Conservation (phyloP, 306 rosid genomes). For the Fragaria vesca region DNA sequence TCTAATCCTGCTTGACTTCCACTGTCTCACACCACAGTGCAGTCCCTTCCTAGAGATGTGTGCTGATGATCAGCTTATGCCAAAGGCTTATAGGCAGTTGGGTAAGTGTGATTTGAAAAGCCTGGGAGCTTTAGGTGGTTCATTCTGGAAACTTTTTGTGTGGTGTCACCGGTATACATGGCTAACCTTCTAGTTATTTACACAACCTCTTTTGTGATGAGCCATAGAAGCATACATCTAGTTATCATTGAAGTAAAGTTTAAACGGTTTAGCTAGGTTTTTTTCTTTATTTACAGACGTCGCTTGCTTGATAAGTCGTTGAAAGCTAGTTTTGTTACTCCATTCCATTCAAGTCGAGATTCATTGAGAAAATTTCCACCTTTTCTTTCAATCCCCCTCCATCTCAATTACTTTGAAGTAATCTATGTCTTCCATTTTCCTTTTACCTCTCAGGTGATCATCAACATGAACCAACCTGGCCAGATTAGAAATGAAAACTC, state of each 20-base stretch:
- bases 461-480: neutral
- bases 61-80: neutral
- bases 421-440: neutral
- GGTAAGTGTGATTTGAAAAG: neutral
- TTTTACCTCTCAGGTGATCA: neutral
- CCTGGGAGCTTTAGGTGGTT: neutral
- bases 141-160: neutral
- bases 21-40: neutral
- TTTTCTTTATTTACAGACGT: neutral
- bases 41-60: neutral
- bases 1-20: neutral
- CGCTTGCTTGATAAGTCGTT: neutral
- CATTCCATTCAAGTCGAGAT: neutral
- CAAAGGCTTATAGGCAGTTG: neutral
- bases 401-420: neutral
- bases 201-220: neutral
- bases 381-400: neutral
- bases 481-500: slow-evolving; percentile 6
- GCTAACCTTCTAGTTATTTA: neutral
- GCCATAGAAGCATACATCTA: neutral
- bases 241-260: neutral
- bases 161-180: neutral
- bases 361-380: neutral
- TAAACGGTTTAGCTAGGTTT: neutral
- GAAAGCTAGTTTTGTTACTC: neutral